phyloP scores from a whole-genome alignment of 176 grass and related monocot species.

The Hsuehochloa calcarea region DNA sequence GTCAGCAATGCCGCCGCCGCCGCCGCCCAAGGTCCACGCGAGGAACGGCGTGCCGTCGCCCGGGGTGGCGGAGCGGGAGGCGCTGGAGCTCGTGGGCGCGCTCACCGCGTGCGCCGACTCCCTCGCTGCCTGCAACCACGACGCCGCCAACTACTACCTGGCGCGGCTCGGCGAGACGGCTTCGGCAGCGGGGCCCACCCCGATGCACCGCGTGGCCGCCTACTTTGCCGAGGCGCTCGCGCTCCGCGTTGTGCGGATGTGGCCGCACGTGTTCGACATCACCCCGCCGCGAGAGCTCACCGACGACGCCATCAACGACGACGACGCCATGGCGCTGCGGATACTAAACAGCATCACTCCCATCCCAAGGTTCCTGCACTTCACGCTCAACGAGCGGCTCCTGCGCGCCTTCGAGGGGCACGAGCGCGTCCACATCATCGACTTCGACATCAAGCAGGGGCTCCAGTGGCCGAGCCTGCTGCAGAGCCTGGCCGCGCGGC shows the following conservation, averaged over 20 bases:
- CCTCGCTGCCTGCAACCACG: conserved; percentile 58
- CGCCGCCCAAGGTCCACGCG: conserved; percentile 1
- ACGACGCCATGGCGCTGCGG: conserved; percentile 61
- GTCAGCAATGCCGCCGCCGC: conserved; percentile 1
- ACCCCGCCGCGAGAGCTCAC: conserved; percentile 58
- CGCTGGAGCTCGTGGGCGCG: conserved; percentile 46
- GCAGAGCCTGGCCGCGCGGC: conserved; percentile 69
- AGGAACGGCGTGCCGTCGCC: not conserved
- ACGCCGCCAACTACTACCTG: conserved; percentile 67
- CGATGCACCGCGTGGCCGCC: conserved; percentile 73
- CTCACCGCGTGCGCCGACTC: conserved; percentile 73
- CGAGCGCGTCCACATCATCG: conserved; percentile 92
- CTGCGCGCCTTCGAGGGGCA: conserved; percentile 79
- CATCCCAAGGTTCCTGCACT: conserved; percentile 83
- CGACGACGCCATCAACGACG: conserved; percentile 47
- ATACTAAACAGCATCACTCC: conserved; percentile 72
- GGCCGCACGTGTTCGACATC: conserved; percentile 72
- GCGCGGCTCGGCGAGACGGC: conserved; percentile 70
- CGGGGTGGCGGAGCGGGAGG: conserved; percentile 1
- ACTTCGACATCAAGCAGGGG: conserved; percentile 97
- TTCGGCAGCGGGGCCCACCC: conserved; percentile 58
- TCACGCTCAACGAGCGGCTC: conserved; percentile 78
- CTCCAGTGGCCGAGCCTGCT: conserved; percentile 90
- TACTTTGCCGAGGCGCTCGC: conserved; percentile 86
- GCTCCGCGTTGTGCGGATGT: conserved; percentile 54